Conservation (phyloP, 495 filamentous ascomycete species). For the Xylaria curta region DNA sequence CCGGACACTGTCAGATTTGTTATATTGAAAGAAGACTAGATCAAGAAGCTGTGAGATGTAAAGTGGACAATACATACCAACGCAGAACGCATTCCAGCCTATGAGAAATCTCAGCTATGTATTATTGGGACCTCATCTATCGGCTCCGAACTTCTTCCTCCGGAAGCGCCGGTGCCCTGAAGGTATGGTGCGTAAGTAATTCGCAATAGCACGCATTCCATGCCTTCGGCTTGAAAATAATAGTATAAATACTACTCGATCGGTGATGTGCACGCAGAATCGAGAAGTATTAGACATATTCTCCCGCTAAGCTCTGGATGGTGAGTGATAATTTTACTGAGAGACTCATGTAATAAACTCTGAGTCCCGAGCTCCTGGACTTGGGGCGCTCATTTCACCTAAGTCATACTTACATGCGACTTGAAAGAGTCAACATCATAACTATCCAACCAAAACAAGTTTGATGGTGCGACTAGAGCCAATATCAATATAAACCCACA, state of each 20-base stretch:
- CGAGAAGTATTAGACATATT: neutral
- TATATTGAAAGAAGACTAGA: no score
- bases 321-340: neutral
- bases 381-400: neutral
- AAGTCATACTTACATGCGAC: neutral
- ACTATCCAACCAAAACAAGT: neutral
- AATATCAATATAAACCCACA: neutral
- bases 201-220: neutral
- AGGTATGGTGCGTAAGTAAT: neutral
- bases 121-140: neutral
- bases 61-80: neutral
- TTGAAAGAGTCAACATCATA: neutral
- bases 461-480: neutral
- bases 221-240: neutral
- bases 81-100: neutral
- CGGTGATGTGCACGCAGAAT: neutral
- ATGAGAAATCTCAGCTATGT: neutral
- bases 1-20: neutral
- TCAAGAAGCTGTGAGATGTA: no score
- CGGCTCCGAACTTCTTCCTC: neutral
- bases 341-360: neutral
- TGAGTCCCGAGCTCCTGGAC: neutral
- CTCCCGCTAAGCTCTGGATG: neutral
- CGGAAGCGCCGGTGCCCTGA: neutral
- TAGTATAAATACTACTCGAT: neutral